phyloP scores from a whole-genome alignment of 108 stramenopile genomes.

The Nitzschia palea region DNA sequence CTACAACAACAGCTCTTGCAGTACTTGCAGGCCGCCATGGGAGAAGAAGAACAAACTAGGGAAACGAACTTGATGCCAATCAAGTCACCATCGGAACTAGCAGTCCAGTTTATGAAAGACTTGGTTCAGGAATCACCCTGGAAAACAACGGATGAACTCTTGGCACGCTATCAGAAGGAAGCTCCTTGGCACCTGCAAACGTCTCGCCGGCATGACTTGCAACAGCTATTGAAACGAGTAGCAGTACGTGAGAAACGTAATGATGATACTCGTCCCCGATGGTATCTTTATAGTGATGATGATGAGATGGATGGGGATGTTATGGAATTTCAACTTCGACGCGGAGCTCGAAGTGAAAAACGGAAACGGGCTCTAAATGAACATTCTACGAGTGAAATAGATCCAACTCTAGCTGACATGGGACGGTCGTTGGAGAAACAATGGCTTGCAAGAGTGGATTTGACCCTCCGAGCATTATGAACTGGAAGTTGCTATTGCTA shows the following conservation, averaged over 20 bases:
- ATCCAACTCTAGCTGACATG: too few relatives aligned
- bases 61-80: background rate
- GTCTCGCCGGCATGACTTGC: background rate
- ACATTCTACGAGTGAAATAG: too few relatives aligned
- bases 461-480: too few relatives aligned
- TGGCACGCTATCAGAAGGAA: conserved; percentile 12
- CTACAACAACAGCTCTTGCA: conserved; percentile 6
- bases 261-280: background rate
- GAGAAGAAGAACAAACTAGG: background rate
- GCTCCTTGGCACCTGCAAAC: conserved; percentile 5
- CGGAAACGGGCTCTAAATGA: background rate
- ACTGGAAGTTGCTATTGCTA: too few relatives aligned
- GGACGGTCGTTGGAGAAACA: too few relatives aligned
- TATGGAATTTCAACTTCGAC: background rate
- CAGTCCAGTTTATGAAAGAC: background rate
- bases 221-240: background rate
- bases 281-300: conserved; percentile 1
- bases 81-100: conserved; percentile 1
- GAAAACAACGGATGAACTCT: conserved; percentile 1
- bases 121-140: background rate
- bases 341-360: background rate
- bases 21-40: background rate
- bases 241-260: conserved; percentile 8
- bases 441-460: too few relatives aligned
- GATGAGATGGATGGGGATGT: background rate